These are phyloP conservation scores for Entrophospora sp. DNA, from an alignment of 192 early-diverging fungal species.

Conservation along the genomic window DNA sequence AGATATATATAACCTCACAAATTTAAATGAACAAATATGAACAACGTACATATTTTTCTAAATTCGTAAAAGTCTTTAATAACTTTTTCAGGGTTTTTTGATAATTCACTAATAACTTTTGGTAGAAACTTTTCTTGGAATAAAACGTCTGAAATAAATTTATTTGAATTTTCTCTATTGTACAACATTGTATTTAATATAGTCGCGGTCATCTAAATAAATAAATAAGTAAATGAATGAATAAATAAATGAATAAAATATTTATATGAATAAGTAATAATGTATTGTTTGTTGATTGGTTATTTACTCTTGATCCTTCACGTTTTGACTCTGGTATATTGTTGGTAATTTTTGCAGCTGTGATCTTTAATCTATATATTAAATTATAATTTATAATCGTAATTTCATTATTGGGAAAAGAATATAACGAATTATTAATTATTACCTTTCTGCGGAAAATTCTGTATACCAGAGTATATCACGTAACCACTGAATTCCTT, in stretches of 20 bases:
- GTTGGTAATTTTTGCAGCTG: constrained; percentile 41
- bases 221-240: too few species aligned
- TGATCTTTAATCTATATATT: constrained; percentile 38
- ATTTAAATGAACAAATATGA: background rate
- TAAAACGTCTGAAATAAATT: constrained; percentile 33
- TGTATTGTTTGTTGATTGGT: too few species aligned
- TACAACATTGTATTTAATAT: constrained; percentile 34
- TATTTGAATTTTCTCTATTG: constrained; percentile 37
- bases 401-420: too few species aligned
- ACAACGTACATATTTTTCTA: constrained; percentile 41
- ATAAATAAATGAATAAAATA: too few species aligned
- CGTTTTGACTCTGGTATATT: constrained; percentile 49
- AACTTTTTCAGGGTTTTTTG: constrained; percentile 34
- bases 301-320: too few species aligned
- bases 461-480: constrained; percentile 47
- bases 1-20: background rate
- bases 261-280: too few species aligned
- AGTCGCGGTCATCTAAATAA: constrained; percentile 35
- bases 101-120: constrained; percentile 35
- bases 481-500: constrained; percentile 43
- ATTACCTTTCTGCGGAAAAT: constrained; percentile 40
- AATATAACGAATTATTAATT: background rate
- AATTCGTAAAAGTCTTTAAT: constrained; percentile 36
- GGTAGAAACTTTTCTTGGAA: constrained; percentile 42
- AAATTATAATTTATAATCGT: background rate